phyloP scores from a whole-genome alignment of 2,329 filamentous ascomycete species.

The Drechmeria coniospora region DNA sequence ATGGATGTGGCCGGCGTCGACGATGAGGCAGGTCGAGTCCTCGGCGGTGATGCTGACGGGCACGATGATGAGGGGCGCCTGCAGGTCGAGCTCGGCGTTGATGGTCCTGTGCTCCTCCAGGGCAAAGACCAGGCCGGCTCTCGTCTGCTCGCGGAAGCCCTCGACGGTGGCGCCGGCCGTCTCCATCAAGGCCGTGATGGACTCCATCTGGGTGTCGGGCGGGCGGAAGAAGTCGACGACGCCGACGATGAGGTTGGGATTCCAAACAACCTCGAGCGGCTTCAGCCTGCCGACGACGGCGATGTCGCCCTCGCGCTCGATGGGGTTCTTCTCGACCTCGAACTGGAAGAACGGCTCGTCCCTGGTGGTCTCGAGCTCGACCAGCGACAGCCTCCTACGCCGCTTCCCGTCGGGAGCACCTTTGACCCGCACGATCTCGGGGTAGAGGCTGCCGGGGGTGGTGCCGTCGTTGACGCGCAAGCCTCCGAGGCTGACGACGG shows the following conservation, averaged over 20 bases:
- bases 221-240: conserved; percentile 93
- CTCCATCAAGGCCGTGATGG: conserved; percentile 89
- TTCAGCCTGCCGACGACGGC: conserved; percentile 83
- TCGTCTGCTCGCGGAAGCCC: conserved; percentile 84
- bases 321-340: conserved; percentile 84
- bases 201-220: conserved; percentile 95
- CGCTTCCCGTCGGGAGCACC: conserved; percentile 47
- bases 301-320: conserved; percentile 84
- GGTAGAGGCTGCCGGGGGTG: conserved; percentile 77
- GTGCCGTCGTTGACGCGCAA: conserved; percentile 93
- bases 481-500: conserved; percentile 80
- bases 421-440: conserved; percentile 92
- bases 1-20: conserved; percentile 92
- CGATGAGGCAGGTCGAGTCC: conserved; percentile 73
- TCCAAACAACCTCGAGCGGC: conserved; percentile 94
- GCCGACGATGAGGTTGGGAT: conserved; percentile 81
- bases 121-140: conserved; percentile 90
- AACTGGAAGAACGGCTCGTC: conserved; percentile 81
- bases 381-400: conserved; percentile 34
- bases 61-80: conserved; percentile 90
- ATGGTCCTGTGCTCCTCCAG: conserved; percentile 96
- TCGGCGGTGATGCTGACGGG: conserved; percentile 78
- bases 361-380: conserved; percentile 33
- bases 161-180: conserved; percentile 91
- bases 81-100: conserved; percentile 87